Conservation (phyloP, 805 yeast species). For the Osmozyma mogii region DNA sequence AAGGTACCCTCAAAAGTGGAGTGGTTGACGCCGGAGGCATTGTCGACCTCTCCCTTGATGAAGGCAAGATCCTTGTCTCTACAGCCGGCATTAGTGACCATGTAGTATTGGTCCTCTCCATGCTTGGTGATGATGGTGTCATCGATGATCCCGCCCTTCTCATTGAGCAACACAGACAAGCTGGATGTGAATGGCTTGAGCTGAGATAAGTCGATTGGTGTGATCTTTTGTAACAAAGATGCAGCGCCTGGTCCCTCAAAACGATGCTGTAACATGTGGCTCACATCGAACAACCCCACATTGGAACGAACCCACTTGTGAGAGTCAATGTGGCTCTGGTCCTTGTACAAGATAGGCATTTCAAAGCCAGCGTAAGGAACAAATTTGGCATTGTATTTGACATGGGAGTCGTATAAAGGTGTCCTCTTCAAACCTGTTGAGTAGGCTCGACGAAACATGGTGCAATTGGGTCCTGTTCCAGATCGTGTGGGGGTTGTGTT, state of each 20-base stretch:
- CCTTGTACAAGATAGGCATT: constrained; percentile 87
- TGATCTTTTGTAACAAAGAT: constrained; percentile 63
- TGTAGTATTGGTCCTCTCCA: constrained; percentile 64
- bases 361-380: constrained; percentile 95
- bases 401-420: constrained; percentile 76
- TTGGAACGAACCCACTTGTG: constrained; percentile 88
- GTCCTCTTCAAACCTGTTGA: constrained; percentile 62
- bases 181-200: constrained; percentile 57
- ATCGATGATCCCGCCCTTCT: constrained; percentile 76
- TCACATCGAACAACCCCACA: constrained; percentile 91
- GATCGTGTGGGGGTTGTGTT: too few relatives aligned
- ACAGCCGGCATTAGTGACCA: constrained; percentile 96
- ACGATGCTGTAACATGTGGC: constrained; percentile 93
- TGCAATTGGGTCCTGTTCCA: too few relatives aligned
- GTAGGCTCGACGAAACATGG: too few relatives aligned
- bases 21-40: constrained; percentile 32
- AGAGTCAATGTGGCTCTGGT: constrained; percentile 84
- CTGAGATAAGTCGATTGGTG: constrained; percentile 76
- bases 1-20: constrained; percentile 60
- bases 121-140: constrained; percentile 91
- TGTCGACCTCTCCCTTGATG: constrained; percentile 42
- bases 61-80: constrained; percentile 71
- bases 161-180: constrained; percentile 67
- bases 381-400: constrained; percentile 75
- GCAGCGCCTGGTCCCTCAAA: constrained; percentile 63